A percentile compares a stretch with the other conserved stretches of the same genome.
phyloP scores from a whole-genome alignment of 2,329 filamentous ascomycete species.

The Falciphora oryzae region DNA sequence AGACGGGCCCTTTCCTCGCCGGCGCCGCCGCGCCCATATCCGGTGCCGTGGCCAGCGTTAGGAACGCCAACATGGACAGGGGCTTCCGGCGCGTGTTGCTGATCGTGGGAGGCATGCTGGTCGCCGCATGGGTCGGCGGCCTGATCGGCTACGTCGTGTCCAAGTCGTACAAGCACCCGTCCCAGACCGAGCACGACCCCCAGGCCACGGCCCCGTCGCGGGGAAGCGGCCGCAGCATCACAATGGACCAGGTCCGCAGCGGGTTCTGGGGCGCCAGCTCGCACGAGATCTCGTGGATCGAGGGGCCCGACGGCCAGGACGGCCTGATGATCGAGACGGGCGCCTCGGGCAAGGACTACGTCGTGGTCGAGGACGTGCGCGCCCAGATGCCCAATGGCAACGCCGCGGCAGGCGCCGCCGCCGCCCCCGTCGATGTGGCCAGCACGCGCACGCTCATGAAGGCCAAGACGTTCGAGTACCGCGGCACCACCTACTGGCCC shows the following conservation, averaged over 20 bases:
- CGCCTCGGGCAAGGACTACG: slow-evolving; percentile 59
- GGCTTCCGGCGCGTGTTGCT: slow-evolving; percentile 58
- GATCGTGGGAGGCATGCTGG: slow-evolving; percentile 53
- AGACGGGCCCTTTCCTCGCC: slow-evolving; percentile 48
- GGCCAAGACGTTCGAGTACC: slow-evolving; percentile 53
- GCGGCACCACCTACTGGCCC: slow-evolving; percentile 49
- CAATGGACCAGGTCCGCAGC: slow-evolving; percentile 61
- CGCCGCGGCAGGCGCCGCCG: slow-evolving; percentile 15
- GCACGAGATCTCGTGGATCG: slow-evolving; percentile 71
- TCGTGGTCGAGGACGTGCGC: slow-evolving; percentile 83
- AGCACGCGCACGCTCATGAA: slow-evolving; percentile 71
- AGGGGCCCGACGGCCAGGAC: slow-evolving; percentile 69
- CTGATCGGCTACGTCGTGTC: slow-evolving; percentile 60
- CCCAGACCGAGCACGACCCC: slow-evolving; percentile 60
- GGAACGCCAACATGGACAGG: slow-evolving; percentile 49
- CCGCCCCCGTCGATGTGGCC: slow-evolving; percentile 30
- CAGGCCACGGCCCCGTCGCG: slow-evolving; percentile 50
- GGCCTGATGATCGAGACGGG: slow-evolving; percentile 75
- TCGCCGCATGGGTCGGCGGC: slow-evolving; percentile 63
- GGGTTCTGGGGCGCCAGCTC: slow-evolving; percentile 60
- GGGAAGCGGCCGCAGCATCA: slow-evolving; percentile 66
- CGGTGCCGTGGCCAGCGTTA: slow-evolving; percentile 36
- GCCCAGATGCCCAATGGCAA: slow-evolving; percentile 35
- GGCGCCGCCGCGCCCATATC: slow-evolving; percentile 25
- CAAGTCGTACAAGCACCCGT: slow-evolving; percentile 60